These are phyloP conservation scores for Botrytis pseudocinerea DNA, from an alignment of 2,329 filamentous ascomycete genomes.

Conservation along the genomic window DNA sequence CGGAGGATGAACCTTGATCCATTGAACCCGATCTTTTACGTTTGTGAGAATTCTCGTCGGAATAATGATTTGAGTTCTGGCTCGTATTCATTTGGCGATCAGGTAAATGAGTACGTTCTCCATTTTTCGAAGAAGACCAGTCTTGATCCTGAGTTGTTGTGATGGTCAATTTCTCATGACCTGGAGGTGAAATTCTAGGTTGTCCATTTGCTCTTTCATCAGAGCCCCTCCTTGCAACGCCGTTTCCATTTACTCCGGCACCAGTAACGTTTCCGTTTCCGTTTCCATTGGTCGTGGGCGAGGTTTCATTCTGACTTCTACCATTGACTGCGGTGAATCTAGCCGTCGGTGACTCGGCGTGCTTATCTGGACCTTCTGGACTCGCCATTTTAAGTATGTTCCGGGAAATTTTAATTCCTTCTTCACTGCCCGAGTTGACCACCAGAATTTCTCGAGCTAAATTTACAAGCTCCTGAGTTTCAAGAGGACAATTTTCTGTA, in stretches of 20 bases:
- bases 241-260: slow-evolving; percentile 30
- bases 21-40: slow-evolving; percentile 69
- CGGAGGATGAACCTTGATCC: slow-evolving; percentile 46
- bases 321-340: slow-evolving; percentile 43
- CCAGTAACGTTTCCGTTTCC: slow-evolving; percentile 7
- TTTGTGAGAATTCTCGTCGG: slow-evolving; percentile 53
- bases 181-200: slow-evolving; percentile 37
- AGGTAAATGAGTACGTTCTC: slow-evolving; percentile 29
- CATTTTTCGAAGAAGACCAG: slow-evolving; percentile 36
- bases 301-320: slow-evolving; percentile 29
- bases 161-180: slow-evolving; percentile 41
- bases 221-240: slow-evolving; percentile 34
- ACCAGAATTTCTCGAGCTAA: slow-evolving; percentile 33
- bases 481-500: slow-evolving; percentile 28
- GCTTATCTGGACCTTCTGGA: slow-evolving; percentile 29
- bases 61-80: slow-evolving; percentile 32
- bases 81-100: slow-evolving; percentile 28
- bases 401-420: background rate
- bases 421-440: slow-evolving; percentile 16
- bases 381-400: slow-evolving; percentile 26
- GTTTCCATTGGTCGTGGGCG: slow-evolving; percentile 12
- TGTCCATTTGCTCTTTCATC: slow-evolving; percentile 40
- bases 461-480: slow-evolving; percentile 33
- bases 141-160: slow-evolving; percentile 39
- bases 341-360: slow-evolving; percentile 38